Conservation (phyloP, 2,329 filamentous ascomycete genomes). For the Trichophaea hybrida region DNA sequence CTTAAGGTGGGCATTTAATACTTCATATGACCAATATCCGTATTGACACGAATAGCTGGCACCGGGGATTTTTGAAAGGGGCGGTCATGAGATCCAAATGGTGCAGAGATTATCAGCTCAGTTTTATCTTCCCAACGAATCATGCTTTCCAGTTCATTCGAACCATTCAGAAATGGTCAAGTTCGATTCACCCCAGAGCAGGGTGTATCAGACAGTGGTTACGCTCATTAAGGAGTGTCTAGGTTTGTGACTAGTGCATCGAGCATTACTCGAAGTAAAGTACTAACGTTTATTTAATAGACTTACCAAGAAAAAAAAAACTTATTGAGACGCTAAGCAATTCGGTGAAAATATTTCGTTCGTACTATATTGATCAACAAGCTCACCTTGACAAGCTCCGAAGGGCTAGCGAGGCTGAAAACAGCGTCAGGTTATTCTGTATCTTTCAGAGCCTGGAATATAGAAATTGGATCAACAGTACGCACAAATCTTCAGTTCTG, state of each 20-base stretch:
- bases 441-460: not conserved
- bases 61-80: conserved; percentile 4
- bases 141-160: conserved; percentile 4
- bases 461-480: not conserved
- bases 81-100: conserved; percentile 7
- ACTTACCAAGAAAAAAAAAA: not conserved
- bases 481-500: not conserved
- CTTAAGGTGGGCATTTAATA: not conserved
- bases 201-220: conserved; percentile 3
- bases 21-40: not conserved
- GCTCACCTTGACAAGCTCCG: not conserved
- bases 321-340: not conserved
- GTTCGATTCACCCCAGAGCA: conserved; percentile 5
- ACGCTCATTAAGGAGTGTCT: conserved; percentile 1
- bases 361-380: not conserved
- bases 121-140: conserved; percentile 9
- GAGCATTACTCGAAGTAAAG: not conserved
- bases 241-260: not conserved
- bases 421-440: not conserved
- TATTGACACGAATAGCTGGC: not conserved
- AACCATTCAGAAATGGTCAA: conserved; percentile 16
- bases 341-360: not conserved
- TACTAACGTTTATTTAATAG: not conserved
- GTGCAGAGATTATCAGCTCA: conserved; percentile 5
- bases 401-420: not conserved